Evolutionary conservation across 495 filamentous ascomycete species (phyloP).

Genomic region (Podospora conica): DNA sequence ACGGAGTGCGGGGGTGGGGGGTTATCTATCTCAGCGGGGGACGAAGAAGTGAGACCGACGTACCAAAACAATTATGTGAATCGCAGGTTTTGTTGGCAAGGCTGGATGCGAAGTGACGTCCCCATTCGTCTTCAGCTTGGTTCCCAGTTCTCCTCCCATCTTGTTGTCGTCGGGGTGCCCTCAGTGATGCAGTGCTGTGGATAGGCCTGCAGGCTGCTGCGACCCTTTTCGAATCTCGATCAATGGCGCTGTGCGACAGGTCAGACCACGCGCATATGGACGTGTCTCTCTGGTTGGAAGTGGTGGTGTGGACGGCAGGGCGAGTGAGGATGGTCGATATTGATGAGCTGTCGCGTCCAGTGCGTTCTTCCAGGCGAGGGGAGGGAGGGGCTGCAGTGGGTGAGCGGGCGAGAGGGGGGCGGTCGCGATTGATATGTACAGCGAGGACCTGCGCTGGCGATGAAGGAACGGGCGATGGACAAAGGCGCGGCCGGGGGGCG

Average conservation of each 20-base stretch:
- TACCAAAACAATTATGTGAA: not conserved
- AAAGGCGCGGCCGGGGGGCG: not conserved
- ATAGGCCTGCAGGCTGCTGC: not conserved
- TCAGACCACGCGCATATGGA: not conserved
- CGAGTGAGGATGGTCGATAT: not conserved
- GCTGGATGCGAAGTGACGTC: not conserved
- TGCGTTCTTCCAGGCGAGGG: not conserved
- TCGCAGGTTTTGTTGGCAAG: not conserved
- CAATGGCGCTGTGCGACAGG: not conserved
- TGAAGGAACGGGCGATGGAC: not conserved
- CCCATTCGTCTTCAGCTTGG: not conserved
- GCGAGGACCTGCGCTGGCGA: too few species aligned
- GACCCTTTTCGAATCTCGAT: not conserved
- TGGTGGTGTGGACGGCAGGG: not conserved
- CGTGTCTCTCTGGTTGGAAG: not conserved
- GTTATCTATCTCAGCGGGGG: not conserved
- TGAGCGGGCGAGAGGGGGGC: too few species aligned
- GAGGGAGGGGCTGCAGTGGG: not conserved
- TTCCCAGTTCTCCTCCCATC: not conserved
- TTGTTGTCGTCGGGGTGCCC: not conserved
- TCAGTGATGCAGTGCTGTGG: too few species aligned
- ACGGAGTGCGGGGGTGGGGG: not conserved
- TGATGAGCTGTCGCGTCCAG: not conserved
- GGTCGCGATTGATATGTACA: too few species aligned
- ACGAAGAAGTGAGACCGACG: not conserved